Base-by-base conservation (phyloP, 2,329 filamentous ascomycete species). In the Penicillium sp. region DNA sequence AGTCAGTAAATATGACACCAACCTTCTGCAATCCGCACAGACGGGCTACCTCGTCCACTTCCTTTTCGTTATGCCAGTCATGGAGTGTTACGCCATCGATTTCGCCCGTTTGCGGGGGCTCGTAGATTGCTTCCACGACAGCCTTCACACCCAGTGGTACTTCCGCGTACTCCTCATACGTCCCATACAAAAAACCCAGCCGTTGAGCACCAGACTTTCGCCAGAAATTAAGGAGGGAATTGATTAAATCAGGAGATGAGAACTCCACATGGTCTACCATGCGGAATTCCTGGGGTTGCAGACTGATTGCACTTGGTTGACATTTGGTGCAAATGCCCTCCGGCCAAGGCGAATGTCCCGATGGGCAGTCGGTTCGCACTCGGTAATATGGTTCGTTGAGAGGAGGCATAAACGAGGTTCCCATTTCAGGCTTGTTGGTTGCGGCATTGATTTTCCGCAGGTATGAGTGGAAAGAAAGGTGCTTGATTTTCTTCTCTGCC, bases 261-360 rank as follows among this genome's bases (percentile, higher is more conserved):
- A 99, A 97, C 73, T 99, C 95, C 60, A 99, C 94, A 72, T 99
- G 94, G 67, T 99, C 94, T 4, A 99, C 92, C 90, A 94, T 97
- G 49, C 94, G 90, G 72, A 93, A 99, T 21, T 88, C 82, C 73
- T 99, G 94, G 6, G 91, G 91, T 69, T 97, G 92, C 50, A 99
- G 78, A 12, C 91, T 96, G 69, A 99, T 99, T 53, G 94, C 93
- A 61, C 93, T 96, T 8, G 94, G 94, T 70, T 99, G 95, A 66
- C 94, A 99, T 72, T 97, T 99, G 55, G 90, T 95, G 77, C 94
- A 99, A 62, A 99, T 97, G 16, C 94, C 94, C 65, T 95, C 91
- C 3, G 94, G 94, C 86, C 94, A 99, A 40, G 88, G 85, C 18
- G 91, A 88, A 74, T 99, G 94, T 2, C 94, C 94, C 0, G 91